A percentile compares a stretch with the other conserved stretches of the same genome.
Evolutionary conservation across 2,329 filamentous ascomycete species (phyloP).

Genomic region (Hypocrella siamensis): DNA sequence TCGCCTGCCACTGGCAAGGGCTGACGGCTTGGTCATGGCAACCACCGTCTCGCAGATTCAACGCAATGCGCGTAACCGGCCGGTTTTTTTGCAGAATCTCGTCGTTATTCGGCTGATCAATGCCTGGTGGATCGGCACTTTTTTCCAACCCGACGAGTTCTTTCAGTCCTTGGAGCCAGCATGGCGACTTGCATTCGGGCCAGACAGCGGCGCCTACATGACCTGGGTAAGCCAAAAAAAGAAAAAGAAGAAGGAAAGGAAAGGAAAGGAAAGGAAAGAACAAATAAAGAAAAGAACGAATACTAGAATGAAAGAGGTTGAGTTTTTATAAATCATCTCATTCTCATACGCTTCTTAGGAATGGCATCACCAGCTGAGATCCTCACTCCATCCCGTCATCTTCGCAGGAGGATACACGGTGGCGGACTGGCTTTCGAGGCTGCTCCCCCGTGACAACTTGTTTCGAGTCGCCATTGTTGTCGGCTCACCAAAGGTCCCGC

Average conservation of each 20-base stretch:
- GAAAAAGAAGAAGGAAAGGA: background rate
- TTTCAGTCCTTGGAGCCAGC: conserved; percentile 93
- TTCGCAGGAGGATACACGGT: conserved; percentile 63
- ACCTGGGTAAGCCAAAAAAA: conserved; percentile 60
- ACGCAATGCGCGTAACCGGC: conserved; percentile 7
- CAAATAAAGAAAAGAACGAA: background rate
- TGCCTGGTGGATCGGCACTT: conserved; percentile 64
- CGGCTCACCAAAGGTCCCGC: conserved; percentile 56
- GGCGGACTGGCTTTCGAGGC: conserved; percentile 37
- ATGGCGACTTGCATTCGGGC: conserved; percentile 75
- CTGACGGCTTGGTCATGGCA: too few species aligned
- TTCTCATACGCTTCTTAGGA: conserved; percentile 46
- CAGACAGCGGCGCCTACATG: conserved; percentile 67
- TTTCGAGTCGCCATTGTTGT: conserved; percentile 52
- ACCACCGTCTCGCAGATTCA: conserved; percentile 6
- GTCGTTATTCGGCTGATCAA: conserved; percentile 66
- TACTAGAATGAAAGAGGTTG: too few species aligned
- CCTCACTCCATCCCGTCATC: conserved; percentile 77
- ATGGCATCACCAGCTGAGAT: conserved; percentile 78
- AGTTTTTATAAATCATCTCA: too few species aligned
- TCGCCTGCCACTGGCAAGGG: too few species aligned
- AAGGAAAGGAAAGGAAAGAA: background rate
- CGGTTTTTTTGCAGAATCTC: conserved; percentile 19
- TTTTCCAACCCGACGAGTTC: conserved; percentile 97
- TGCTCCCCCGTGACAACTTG: conserved; percentile 36